phyloP scores from a whole-genome alignment of 805 yeast species.

The Kluyveromyces nonfermentans region DNA sequence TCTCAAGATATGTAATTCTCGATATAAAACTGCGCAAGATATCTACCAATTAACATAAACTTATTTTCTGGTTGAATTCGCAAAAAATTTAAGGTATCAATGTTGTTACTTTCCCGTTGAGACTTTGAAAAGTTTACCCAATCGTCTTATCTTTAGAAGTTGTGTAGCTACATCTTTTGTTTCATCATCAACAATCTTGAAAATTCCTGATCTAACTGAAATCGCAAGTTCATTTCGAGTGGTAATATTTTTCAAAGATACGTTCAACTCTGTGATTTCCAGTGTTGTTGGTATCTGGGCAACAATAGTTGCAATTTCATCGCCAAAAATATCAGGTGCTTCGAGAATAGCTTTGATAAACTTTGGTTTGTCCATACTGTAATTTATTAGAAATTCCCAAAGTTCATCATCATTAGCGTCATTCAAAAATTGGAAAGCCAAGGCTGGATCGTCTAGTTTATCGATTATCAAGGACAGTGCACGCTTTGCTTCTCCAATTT shows the following conservation, averaged over 20 bases:
- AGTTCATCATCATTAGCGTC: slow-evolving; percentile 62
- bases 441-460: slow-evolving; percentile 64
- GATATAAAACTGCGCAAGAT: background rate
- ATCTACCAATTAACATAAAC: no score
- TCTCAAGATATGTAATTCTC: background rate
- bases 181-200: slow-evolving; percentile 45
- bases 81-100: no score
- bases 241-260: slow-evolving; percentile 51
- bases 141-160: slow-evolving; percentile 24
- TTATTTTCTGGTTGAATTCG: no score
- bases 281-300: slow-evolving; percentile 52
- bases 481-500: slow-evolving; percentile 66
- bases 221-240: slow-evolving; percentile 50
- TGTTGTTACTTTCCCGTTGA: no score
- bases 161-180: slow-evolving; percentile 31
- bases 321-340: slow-evolving; percentile 52
- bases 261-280: slow-evolving; percentile 55
- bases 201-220: slow-evolving; percentile 45
- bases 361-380: slow-evolving; percentile 62
- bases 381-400: slow-evolving; percentile 67
- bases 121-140: slow-evolving; percentile 20
- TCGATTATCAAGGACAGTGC: slow-evolving; percentile 75
- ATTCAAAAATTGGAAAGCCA: slow-evolving; percentile 73
- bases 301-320: slow-evolving; percentile 57
- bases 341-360: slow-evolving; percentile 69